These are phyloP conservation scores for Pseudocercospora eumusae DNA, from an alignment of 2,329 filamentous ascomycete species.

Conservation along the genomic window DNA sequence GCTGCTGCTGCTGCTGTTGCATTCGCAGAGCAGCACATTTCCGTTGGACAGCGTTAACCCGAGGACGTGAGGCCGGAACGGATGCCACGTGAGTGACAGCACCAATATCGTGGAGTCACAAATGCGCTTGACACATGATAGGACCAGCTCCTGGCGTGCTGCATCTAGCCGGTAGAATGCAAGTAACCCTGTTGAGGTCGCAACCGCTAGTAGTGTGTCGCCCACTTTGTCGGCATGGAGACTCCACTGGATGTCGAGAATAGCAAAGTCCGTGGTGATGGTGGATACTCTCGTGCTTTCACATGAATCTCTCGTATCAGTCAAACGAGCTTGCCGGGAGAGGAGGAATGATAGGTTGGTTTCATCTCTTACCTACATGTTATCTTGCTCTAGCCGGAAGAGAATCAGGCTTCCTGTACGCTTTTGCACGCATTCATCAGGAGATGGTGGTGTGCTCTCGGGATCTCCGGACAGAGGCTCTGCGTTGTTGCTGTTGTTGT, in stretches of 20 bases:
- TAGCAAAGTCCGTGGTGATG: conserved; percentile 28
- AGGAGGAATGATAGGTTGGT: not conserved
- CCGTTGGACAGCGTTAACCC: conserved; percentile 73
- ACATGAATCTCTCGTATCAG: conserved; percentile 34
- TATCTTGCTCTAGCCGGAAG: conserved; percentile 55
- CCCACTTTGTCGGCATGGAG: conserved; percentile 43
- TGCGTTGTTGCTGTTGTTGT: too few species aligned
- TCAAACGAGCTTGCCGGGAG: not conserved
- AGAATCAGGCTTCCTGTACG: conserved; percentile 74
- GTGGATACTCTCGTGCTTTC: conserved; percentile 25
- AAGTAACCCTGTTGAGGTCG: conserved; percentile 74
- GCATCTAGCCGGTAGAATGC: conserved; percentile 60
- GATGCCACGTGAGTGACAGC: conserved; percentile 74
- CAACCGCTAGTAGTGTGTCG: conserved; percentile 64
- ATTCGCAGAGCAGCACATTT: conserved; percentile 49
- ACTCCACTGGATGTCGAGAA: conserved; percentile 84
- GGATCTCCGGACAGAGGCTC: conserved; percentile 1
- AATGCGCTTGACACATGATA: conserved; percentile 40
- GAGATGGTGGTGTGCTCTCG: not conserved
- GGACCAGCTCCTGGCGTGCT: conserved; percentile 42
- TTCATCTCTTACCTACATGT: conserved; percentile 55
- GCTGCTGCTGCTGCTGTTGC: conserved; percentile 8
- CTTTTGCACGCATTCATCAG: conserved; percentile 19
- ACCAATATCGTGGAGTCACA: conserved; percentile 64
- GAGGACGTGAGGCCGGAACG: conserved; percentile 56